Percentiles rank a stretch among this genome's conserved stretches.
Conservation (phyloP, 2,329 filamentous ascomycete species). For the Pseudocercospora eumusae region DNA sequence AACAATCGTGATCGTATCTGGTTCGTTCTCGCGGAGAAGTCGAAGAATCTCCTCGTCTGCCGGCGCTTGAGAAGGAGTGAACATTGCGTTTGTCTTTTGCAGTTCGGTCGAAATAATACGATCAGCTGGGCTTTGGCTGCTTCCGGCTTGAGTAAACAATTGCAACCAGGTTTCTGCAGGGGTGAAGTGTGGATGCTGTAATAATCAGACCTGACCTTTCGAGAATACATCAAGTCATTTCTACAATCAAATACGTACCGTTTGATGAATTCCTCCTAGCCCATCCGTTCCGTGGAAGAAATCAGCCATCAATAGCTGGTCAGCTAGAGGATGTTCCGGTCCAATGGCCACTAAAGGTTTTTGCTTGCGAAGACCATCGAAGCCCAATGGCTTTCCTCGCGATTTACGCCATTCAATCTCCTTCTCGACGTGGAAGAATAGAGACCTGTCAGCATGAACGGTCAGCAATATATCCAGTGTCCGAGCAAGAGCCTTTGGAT, state of each 20-base stretch:
- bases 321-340: slow-evolving; percentile 79
- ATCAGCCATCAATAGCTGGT: slow-evolving; percentile 67
- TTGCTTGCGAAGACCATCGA: slow-evolving; percentile 67
- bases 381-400: slow-evolving; percentile 68
- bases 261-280: slow-evolving; percentile 52
- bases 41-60: slow-evolving; percentile 89
- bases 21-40: slow-evolving; percentile 76
- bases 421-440: slow-evolving; percentile 90
- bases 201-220: slow-evolving; percentile 7
- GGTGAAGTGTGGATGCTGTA: slow-evolving; percentile 51
- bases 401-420: slow-evolving; percentile 80
- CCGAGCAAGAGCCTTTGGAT: background rate
- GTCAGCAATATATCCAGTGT: background rate
- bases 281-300: slow-evolving; percentile 69
- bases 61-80: slow-evolving; percentile 71
- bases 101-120: slow-evolving; percentile 42
- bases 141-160: slow-evolving; percentile 44
- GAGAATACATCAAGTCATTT: background rate
- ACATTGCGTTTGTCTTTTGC: slow-evolving; percentile 53
- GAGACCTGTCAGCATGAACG: slow-evolving; percentile 46
- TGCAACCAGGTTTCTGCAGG: slow-evolving; percentile 52
- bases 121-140: slow-evolving; percentile 35
- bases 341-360: slow-evolving; percentile 79
- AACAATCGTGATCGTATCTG: slow-evolving; percentile 86
- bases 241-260: slow-evolving; percentile 34